A percentile compares a stretch with the other conserved stretches of the same genome.
These are phyloP conservation scores for Colletotrichum sp. DNA, from an alignment of 2,329 filamentous ascomycete species.

Conservation along the genomic window DNA sequence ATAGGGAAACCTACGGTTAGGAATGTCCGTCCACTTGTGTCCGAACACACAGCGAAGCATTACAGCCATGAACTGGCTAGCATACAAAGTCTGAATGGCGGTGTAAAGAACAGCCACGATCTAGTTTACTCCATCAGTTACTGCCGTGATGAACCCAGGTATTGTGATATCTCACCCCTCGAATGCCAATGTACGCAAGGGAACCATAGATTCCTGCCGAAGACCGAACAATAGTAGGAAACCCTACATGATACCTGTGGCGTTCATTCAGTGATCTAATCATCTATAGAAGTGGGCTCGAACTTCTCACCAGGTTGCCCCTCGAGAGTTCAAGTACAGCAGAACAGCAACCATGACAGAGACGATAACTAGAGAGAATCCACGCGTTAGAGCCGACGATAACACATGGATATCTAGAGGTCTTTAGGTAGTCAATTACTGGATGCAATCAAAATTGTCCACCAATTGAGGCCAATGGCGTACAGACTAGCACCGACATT, in stretches of 20 bases:
- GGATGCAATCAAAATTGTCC: not conserved
- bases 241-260: slow-evolving; percentile 20
- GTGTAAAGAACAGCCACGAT: slow-evolving; percentile 20
- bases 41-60: slow-evolving; percentile 22
- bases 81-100: slow-evolving; percentile 21
- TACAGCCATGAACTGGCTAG: slow-evolving; percentile 15
- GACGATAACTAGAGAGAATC: not conserved
- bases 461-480: slow-evolving; percentile 7
- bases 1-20: not conserved
- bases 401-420: not conserved
- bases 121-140: not conserved
- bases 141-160: not conserved
- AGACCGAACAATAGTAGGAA: slow-evolving; percentile 8
- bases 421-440: not conserved
- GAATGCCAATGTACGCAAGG: slow-evolving; percentile 14
- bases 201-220: slow-evolving; percentile 17
- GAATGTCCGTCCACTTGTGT: slow-evolving; percentile 16
- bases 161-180: not conserved
- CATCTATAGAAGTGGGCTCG: not conserved
- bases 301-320: not conserved
- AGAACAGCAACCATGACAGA: not conserved
- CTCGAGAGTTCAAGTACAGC: not conserved
- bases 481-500: slow-evolving; percentile 4
- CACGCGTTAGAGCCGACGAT: not conserved
- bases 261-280: not conserved